Percentiles rank a stretch among this genome's conserved stretches.
Evolutionary conservation across 192 early-diverging fungal species (phyloP).

Genomic region (Coemansia nantahalensis): DNA sequence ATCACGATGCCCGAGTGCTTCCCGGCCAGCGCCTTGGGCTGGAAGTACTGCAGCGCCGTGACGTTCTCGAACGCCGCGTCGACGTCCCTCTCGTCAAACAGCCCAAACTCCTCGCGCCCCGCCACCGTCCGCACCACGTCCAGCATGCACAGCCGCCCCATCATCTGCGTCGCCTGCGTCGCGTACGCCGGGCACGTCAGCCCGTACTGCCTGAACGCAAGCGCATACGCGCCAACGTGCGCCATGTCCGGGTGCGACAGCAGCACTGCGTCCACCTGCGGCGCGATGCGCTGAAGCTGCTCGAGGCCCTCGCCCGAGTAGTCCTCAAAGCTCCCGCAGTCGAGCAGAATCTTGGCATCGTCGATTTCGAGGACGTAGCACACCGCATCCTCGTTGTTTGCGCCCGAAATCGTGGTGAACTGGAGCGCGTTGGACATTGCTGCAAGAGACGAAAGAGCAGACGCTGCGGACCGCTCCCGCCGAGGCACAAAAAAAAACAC

Average conservation of each 20-base stretch:
- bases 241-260: constrained; percentile 85
- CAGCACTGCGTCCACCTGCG: constrained; percentile 85
- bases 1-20: no score
- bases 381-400: constrained; percentile 77
- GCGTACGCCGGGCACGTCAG: constrained; percentile 85
- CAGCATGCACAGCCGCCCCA: constrained; percentile 81
- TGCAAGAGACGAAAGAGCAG: not conserved
- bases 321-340: constrained; percentile 88
- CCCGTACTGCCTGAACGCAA: constrained; percentile 73
- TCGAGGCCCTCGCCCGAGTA: constrained; percentile 71
- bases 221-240: constrained; percentile 84
- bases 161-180: constrained; percentile 88
- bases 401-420: constrained; percentile 86
- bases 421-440: constrained; percentile 59
- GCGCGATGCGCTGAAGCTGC: constrained; percentile 73
- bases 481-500: constrained; percentile 1
- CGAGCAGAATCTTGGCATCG: constrained; percentile 88
- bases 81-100: constrained; percentile 78
- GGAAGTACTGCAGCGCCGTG: constrained; percentile 78
- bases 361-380: constrained; percentile 93
- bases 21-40: constrained; percentile 73
- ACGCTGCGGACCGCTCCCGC: no score
- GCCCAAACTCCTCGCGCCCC: constrained; percentile 67
- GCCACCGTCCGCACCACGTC: constrained; percentile 74
- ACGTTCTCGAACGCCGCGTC: constrained; percentile 83